A percentile compares a stretch with the other conserved stretches of the same genome.
phyloP scores from a whole-genome alignment of 2,329 filamentous ascomycete genomes.

The Clarireedia sp. region DNA sequence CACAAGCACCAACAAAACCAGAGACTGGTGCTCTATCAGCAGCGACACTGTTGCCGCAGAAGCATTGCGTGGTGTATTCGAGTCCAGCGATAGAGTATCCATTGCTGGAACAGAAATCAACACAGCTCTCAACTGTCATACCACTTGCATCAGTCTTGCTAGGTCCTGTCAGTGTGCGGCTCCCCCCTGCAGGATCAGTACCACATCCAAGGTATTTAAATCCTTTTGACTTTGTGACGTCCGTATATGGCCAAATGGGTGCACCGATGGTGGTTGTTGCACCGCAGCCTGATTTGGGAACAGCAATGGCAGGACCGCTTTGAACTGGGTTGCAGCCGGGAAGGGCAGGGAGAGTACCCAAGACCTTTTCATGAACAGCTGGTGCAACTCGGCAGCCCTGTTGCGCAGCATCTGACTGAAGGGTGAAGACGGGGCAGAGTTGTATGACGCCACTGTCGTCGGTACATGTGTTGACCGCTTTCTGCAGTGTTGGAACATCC shows the following conservation, averaged over 20 bases:
- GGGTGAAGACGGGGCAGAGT: slow-evolving; percentile 36
- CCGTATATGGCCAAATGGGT: slow-evolving; percentile 36
- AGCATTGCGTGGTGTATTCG: slow-evolving; percentile 29
- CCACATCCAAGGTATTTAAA: slow-evolving; percentile 59
- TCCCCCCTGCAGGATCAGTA: slow-evolving; percentile 35
- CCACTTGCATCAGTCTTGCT: slow-evolving; percentile 3
- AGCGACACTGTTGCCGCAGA: slow-evolving; percentile 20
- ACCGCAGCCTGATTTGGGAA: slow-evolving; percentile 37
- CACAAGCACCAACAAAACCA: slow-evolving; percentile 6
- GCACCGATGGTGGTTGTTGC: slow-evolving; percentile 39
- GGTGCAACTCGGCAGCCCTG: slow-evolving; percentile 43
- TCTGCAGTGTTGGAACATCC: slow-evolving; percentile 42
- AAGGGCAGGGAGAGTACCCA: slow-evolving; percentile 38
- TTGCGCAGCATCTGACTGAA: slow-evolving; percentile 46
- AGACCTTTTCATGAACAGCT: slow-evolving; percentile 36
- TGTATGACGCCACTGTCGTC: slow-evolving; percentile 36
- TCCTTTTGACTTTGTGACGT: slow-evolving; percentile 38
- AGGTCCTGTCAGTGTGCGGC: slow-evolving; percentile 24
- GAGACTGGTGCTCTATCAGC: not conserved
- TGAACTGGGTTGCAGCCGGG: slow-evolving; percentile 46
- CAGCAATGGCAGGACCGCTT: slow-evolving; percentile 18
- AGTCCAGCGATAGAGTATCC: slow-evolving; percentile 26
- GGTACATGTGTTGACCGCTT: slow-evolving; percentile 42
- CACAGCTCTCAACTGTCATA: slow-evolving; percentile 21
- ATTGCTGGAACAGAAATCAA: slow-evolving; percentile 27